Base-by-base conservation (phyloP, 495 filamentous ascomycete species). In the Podospora didyma region DNA sequence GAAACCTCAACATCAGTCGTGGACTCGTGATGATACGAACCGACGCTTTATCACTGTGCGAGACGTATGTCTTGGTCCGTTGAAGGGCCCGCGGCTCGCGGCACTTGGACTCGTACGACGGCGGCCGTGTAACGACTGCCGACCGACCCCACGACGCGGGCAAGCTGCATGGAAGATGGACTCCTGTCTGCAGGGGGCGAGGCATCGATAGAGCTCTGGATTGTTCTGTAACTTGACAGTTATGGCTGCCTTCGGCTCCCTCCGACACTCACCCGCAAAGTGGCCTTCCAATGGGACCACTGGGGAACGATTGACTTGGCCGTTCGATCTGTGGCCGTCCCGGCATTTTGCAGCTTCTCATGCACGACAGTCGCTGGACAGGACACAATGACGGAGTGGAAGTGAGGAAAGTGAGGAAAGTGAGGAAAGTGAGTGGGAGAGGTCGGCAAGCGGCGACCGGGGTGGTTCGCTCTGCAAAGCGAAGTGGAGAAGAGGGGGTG, bases 131-230 rank as follows among this genome's bases (percentile, higher is more conserved):
- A 31, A 44, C 41, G 19, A 44, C 12, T 44, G 16, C 41, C 41
- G 41, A 21, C n/a, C 28, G 21, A 53, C 31, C 50, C 50, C 50
- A 53, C 35, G n/a, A n/a, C n/a, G n/a, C n/a, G 50, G 31, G 14
- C 26, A 21, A 39, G 31, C 20, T 53, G 31, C 50, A n/a, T n/a
- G n/a, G n/a, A 53, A 39, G 50, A 53, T 53, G 22, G 50, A 34
- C 23, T 20, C 50, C 19, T 53, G 22, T 39, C 31, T 19, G 17
- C n/a, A n/a, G n/a, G n/a, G n/a, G n/a, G n/a, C n/a, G n/a, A n/a
- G n/a, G n/a, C n/a, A 31, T 23, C 12, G 21, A 51, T 31, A 7
- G 22, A 37, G 26, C 26, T 31, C 9, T 31, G 26, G 26, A 31
- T 31, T 31, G 26, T 31, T 31, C 9, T 53, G 35, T n/a, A 31